Evolutionary conservation across 441 rosid genomes (phyloP).

Genomic region (Breynia disticha): DNA sequence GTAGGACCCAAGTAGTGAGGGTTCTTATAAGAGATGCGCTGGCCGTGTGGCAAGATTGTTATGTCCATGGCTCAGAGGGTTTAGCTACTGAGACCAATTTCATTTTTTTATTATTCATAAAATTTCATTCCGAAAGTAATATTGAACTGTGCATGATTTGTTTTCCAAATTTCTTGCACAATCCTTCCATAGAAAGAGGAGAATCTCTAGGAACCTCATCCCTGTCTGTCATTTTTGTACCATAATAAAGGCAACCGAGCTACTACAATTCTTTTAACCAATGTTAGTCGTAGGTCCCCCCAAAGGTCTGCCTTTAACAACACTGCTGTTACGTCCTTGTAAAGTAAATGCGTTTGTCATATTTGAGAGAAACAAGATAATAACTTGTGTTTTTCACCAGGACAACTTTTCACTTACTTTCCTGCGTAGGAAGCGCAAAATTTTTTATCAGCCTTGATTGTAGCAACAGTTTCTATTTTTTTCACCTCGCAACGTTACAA

Average conservation of each 20-base stretch:
- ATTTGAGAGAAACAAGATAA: neutral
- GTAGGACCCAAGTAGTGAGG: too few species aligned
- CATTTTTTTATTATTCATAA: neutral
- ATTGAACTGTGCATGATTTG: neutral
- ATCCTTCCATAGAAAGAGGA: constrained; percentile 5
- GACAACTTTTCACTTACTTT: neutral
- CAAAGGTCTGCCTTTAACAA: neutral
- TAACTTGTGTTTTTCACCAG: neutral
- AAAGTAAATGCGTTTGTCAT: neutral
- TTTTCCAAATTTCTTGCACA: constrained; percentile 4
- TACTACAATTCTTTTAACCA: neutral
- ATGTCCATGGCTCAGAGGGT: too few species aligned
- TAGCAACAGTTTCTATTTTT: neutral
- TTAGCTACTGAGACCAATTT: neutral
- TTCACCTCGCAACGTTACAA: too few species aligned
- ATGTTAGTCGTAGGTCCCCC: neutral
- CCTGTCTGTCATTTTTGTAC: constrained; percentile 15
- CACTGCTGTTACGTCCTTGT: neutral
- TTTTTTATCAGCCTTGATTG: neutral
- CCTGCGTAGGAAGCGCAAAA: neutral
- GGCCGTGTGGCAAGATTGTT: too few species aligned
- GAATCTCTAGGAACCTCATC: constrained; percentile 7
- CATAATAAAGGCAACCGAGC: neutral
- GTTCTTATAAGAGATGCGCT: too few species aligned
- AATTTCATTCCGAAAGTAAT: neutral